phyloP scores from a whole-genome alignment of 495 filamentous ascomycete species.

The Penicillium subrubescens region DNA sequence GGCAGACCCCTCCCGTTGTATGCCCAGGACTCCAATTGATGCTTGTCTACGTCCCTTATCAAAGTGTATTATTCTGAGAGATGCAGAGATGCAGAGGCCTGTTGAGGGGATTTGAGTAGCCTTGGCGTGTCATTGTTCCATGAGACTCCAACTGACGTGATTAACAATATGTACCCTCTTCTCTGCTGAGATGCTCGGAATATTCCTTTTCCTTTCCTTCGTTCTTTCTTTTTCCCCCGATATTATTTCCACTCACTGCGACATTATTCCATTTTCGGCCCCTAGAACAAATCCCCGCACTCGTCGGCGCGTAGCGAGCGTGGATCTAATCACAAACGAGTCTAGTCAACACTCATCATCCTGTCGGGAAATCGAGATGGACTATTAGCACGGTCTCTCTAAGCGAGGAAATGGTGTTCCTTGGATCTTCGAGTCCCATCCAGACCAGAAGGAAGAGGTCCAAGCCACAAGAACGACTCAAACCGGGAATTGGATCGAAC shows the following conservation, averaged over 20 bases:
- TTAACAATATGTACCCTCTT: no score
- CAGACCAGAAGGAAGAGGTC: background rate
- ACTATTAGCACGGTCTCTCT: background rate
- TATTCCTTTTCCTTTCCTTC: background rate
- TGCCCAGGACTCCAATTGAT: no score
- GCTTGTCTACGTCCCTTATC: background rate
- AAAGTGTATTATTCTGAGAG: background rate
- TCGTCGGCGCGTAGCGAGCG: background rate
- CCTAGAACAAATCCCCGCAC: background rate
- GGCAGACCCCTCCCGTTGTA: background rate
- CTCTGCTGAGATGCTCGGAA: background rate
- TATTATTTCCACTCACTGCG: background rate
- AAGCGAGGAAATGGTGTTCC: background rate
- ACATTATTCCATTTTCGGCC: background rate
- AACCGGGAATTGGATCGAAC: constrained; percentile 4
- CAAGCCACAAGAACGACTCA: background rate
- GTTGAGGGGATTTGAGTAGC: background rate
- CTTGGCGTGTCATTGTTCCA: background rate
- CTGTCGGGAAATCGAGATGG: background rate
- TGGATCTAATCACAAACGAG: background rate
- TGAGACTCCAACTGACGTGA: background rate
- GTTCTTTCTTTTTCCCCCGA: background rate
- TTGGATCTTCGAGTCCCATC: background rate
- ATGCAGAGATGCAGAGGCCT: background rate
- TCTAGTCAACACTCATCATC: background rate